Evolutionary conservation across 148 eudicot species (phyloP), one percentile per base, ranked within the genome.

Genomic region (Mesembryanthemum crystallinum): DNA sequence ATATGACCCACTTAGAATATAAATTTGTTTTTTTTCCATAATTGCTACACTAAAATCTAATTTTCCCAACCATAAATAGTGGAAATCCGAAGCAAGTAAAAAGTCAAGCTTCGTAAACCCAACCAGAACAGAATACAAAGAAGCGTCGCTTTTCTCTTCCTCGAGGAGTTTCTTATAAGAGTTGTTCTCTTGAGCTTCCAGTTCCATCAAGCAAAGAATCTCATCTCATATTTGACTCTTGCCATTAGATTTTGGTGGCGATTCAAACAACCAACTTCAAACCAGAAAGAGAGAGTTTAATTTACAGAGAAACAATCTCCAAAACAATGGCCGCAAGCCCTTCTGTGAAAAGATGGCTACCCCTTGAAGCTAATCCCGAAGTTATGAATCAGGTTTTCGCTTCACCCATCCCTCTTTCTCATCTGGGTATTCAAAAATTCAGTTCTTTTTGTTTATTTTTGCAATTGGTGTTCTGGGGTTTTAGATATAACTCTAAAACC

Each of bases 311-410:
- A 35, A 54, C 62, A 65, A 32, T 17, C 8, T 24, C 17, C 11
- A 5, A 24, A 70, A 33, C 71, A 59, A 86, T 89, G 91, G 89
- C 87, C 20, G 86, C 72, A 33, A 77, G 37, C 11, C 65, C 85
- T 75, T 69, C 90, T 64, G 79, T 82, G 3, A 94, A 93, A 80
- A 84, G 91, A 81, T 94, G 97, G 98, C 92, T 94, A 86, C 98
- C 98, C 25, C 95, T 94, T 52, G 98, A 94, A 87, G 98, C 98
- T 64, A 94, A 94, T 73, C 98, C 97, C 8, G 95, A 91, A 61
- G 91, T 94, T 54, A 94, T 94, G 97, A 91, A 90, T 79, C 98
- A 94, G 97, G 98, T 94, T 24, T 51, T 1, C 29, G 9, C 23
- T 51, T 60, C 45, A 6, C 59, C 59, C 5, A 20, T 51, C 12